Evolutionary conservation across 2,329 filamentous ascomycete species (phyloP).

Genomic region (Exophiala bonariae): DNA sequence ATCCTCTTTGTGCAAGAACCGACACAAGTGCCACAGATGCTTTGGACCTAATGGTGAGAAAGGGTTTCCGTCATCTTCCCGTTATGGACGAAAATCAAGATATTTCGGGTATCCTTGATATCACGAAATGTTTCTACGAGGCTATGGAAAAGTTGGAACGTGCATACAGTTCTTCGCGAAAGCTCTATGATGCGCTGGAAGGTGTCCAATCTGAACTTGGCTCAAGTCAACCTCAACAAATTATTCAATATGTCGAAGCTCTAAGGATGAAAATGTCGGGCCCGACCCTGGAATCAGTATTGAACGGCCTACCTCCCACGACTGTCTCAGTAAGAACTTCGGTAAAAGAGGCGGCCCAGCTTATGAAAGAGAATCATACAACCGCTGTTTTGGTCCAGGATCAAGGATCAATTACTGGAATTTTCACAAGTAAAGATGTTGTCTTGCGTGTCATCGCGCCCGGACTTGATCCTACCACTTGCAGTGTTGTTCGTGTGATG

Average conservation of each 20-base stretch:
- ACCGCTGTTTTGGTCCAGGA: constrained; percentile 96
- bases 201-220: constrained; percentile 97
- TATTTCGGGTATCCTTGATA: constrained; percentile 95
- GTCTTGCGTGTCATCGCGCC: constrained; percentile 97
- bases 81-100: constrained; percentile 99
- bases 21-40: constrained; percentile 98
- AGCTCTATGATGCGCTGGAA: constrained; percentile 95
- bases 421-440: constrained; percentile 99
- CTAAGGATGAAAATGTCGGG: constrained; percentile 96
- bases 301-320: constrained; percentile 87
- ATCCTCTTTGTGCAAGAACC: constrained; percentile 93
- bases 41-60: constrained; percentile 94
- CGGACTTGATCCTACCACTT: constrained; percentile 87
- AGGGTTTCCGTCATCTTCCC: constrained; percentile 94
- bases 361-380: constrained; percentile 99
- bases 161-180: constrained; percentile 95
- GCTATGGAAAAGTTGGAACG: constrained; percentile 99
- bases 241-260: constrained; percentile 98
- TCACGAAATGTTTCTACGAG: constrained; percentile 99
- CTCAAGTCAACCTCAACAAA: constrained; percentile 93
- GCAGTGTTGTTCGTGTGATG: constrained; percentile 98
- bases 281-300: constrained; percentile 88
- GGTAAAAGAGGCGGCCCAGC: constrained; percentile 87
- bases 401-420: constrained; percentile 94
- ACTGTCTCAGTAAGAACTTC: constrained; percentile 95